Evolutionary conservation across 2,329 filamentous ascomycete species (phyloP).

Genomic region (Aspergillus vadensis): DNA sequence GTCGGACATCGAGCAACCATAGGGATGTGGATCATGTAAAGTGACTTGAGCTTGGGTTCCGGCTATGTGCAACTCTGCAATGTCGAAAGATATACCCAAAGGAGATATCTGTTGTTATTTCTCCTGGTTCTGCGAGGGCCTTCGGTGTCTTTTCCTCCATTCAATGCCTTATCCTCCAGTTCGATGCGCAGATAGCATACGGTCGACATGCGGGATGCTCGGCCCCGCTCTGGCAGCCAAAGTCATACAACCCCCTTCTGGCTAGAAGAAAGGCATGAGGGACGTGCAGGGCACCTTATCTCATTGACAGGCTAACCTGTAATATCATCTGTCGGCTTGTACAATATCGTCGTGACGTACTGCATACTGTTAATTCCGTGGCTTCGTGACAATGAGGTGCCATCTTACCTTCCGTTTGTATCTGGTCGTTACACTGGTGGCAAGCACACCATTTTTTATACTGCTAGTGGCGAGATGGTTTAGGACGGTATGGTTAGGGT

Average conservation of each 20-base stretch:
- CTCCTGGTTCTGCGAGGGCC: not conserved
- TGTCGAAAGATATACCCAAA: not conserved
- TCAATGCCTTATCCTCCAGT: not conserved
- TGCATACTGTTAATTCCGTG: conserved; percentile 43
- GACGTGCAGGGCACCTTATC: not conserved
- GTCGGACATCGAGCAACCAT: not conserved
- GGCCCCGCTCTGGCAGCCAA: not conserved
- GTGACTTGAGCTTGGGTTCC: not conserved
- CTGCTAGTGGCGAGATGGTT: conserved; percentile 97
- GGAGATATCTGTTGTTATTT: not conserved
- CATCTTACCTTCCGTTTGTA: conserved; percentile 77
- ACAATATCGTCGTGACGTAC: conserved; percentile 98
- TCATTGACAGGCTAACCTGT: conserved; percentile 29
- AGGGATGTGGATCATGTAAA: not conserved
- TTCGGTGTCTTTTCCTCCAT: not conserved
- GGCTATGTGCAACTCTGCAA: conserved; percentile 1
- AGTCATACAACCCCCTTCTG: not conserved
- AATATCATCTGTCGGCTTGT: conserved; percentile 72
- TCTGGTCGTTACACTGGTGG: conserved; percentile 93
- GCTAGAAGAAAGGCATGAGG: not conserved
- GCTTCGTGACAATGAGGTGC: not conserved
- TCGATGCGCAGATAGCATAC: not conserved
- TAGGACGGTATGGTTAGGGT: conserved; percentile 95
- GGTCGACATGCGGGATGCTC: not conserved
- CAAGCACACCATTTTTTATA: conserved; percentile 94